Evolutionary conservation across 805 yeast genomes (phyloP).

Genomic region (Ogataea saltuana): DNA sequence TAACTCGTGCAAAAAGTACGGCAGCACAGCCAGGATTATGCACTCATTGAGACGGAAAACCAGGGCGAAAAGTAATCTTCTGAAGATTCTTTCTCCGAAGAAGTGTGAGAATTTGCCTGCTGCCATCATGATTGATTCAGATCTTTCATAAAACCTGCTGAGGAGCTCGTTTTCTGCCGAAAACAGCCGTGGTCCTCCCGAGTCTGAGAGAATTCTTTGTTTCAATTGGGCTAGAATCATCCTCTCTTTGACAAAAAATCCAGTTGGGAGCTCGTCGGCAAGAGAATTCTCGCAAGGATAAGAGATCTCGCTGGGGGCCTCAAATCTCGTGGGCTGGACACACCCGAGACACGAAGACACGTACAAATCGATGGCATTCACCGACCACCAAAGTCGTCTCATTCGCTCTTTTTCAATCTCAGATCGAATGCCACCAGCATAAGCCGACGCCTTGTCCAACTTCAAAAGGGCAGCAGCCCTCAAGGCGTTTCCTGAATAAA

Average conservation of each 20-base stretch:
- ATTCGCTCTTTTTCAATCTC: conserved; percentile 8
- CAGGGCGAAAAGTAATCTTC: conserved; percentile 10
- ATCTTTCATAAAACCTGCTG: background rate
- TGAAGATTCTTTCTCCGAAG: background rate
- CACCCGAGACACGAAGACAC: conserved; percentile 10
- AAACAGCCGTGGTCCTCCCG: background rate
- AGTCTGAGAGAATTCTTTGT: background rate
- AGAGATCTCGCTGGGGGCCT: background rate
- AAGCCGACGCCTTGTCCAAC: conserved; percentile 2
- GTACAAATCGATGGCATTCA: conserved; percentile 5
- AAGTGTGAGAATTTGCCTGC: background rate
- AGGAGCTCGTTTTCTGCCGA: background rate
- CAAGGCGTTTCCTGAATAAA: conserved; percentile 10
- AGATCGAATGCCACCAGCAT: background rate
- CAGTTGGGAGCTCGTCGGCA: conserved; percentile 4
- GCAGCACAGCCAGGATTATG: conserved; percentile 6
- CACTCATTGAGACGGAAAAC: conserved; percentile 12
- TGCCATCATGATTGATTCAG: conserved; percentile 1
- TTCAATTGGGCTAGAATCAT: conserved; percentile 6
- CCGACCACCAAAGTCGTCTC: conserved; percentile 14
- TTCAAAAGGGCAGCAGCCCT: background rate
- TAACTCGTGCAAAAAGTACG: conserved; percentile 1
- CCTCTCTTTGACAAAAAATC: conserved; percentile 9
- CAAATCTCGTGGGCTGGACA: background rate
- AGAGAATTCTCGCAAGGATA: conserved; percentile 3